phyloP scores from a whole-genome alignment of 768 basidiomycete genomes.

The Macrolepiota dolichaula region DNA sequence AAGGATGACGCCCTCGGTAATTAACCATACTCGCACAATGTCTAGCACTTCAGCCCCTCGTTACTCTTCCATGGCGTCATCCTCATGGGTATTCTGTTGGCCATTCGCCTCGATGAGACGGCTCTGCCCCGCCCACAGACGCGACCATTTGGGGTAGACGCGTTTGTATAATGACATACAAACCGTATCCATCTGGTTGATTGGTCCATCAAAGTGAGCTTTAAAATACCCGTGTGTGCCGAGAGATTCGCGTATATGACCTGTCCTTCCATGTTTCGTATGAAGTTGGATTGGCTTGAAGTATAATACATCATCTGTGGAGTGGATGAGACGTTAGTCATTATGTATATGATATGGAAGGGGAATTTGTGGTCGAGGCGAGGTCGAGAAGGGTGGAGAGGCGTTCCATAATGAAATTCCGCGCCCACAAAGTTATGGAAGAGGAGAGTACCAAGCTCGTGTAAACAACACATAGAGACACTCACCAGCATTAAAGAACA shows the following conservation, averaged over 20 bases:
- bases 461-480: slow-evolving; percentile 8
- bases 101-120: neutral
- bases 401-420: neutral
- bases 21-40: neutral
- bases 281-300: slow-evolving; percentile 92
- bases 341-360: neutral
- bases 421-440: slow-evolving; percentile 5
- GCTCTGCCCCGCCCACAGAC: slow-evolving; percentile 39
- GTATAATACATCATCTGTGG: slow-evolving; percentile 79
- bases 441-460: slow-evolving; percentile 11
- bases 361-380: neutral
- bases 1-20: neutral
- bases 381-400: neutral
- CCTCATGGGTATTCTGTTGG: slow-evolving; percentile 4
- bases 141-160: slow-evolving; percentile 86
- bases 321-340: neutral
- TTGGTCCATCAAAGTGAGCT: slow-evolving; percentile 89
- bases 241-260: slow-evolving; percentile 88
- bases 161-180: slow-evolving; percentile 96
- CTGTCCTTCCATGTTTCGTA: slow-evolving; percentile 86
- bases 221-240: slow-evolving; percentile 99
- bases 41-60: neutral
- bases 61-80: slow-evolving; percentile 11
- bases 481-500: slow-evolving; percentile 92
- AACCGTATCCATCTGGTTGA: slow-evolving; percentile 95